Evolutionary conservation across 2,329 filamentous ascomycete genomes (phyloP), one percentile per base, ranked within the genome.

Genomic region (Dactylonectria estremocensis): DNA sequence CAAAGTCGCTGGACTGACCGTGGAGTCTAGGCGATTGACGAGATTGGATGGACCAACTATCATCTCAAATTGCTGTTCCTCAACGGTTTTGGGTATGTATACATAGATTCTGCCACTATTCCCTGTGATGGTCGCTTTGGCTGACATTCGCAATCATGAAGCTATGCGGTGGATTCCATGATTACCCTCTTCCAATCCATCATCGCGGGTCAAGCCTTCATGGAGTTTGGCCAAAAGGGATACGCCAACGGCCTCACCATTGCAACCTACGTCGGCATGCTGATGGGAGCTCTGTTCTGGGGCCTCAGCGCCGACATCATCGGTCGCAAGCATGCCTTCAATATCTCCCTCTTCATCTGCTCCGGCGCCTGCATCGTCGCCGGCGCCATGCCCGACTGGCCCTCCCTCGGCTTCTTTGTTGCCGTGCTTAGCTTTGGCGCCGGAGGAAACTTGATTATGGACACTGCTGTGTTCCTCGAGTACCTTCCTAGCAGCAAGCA

Each of bases 301-400:
- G 91, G 91, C 2, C 79, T 92, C 33, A 85, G 85, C 3, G 90
- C 90, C 22, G 91, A 93, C 74, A 85, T 93, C 37, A 90, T 93
- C 67, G 91, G 91, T 6, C 85, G 91, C 49, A 87, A 88, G 69
- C 89, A 88, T 70, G 91, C 91, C 5, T 94, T 93, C 81, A 93
- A 93, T 73, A 80, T 88, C 22, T 90, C 89, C 2, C 82, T 93
- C 11, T 85, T 93, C 72, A 83, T 92, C 64, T 90, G 87, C 74
- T 87, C 88, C 4, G 77, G 89, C n/a, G 74, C 74, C 70, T 83
- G 82, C 33, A 88, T 93, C 61, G 81, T 92, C 1, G 91, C 91
- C 1, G 92, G 91, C 4, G 89, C 88, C 1, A 86, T 89, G 66
- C 91, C 92, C 2, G 92, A 85, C 69, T 95, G 91, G 90, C 80